Evolutionary conservation across 2,329 filamentous ascomycete species (phyloP).

Genomic region (Colletotrichum lupini): DNA sequence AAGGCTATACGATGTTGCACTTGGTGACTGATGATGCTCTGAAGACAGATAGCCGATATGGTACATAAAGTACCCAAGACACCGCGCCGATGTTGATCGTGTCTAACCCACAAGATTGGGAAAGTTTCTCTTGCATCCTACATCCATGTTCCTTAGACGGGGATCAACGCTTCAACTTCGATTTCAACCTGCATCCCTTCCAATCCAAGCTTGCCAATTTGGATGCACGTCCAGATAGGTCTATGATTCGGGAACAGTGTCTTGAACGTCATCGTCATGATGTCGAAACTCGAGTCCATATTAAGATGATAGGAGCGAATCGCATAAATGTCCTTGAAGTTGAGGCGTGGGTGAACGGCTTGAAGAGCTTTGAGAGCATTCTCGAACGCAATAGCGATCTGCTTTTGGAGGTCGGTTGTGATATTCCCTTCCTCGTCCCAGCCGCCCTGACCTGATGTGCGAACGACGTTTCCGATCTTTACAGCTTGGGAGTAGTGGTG

Average conservation of each 20-base stretch:
- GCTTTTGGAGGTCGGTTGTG: conserved; percentile 42
- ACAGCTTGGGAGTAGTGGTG: conserved; percentile 43
- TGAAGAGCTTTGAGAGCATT: conserved; percentile 41
- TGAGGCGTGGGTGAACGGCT: conserved; percentile 45
- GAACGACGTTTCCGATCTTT: conserved; percentile 40
- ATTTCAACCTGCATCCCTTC: conserved; percentile 68
- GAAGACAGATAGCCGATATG: too few relatives aligned
- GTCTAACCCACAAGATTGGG: too few relatives aligned
- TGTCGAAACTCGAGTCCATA: conserved; percentile 42
- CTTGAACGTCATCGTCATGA: conserved; percentile 58
- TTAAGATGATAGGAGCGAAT: conserved; percentile 41
- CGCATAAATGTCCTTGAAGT: conserved; percentile 42
- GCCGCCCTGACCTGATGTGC: conserved; percentile 42
- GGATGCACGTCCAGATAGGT: conserved; percentile 65
- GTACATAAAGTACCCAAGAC: too few relatives aligned
- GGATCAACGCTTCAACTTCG: conserved; percentile 58
- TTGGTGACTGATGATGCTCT: too few relatives aligned
- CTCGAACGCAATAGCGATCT: conserved; percentile 52
- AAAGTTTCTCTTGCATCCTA: not conserved
- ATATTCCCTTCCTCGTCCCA: conserved; percentile 38
- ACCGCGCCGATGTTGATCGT: too few relatives aligned
- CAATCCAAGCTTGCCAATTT: conserved; percentile 57
- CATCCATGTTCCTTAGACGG: not conserved
- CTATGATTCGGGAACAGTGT: conserved; percentile 63
- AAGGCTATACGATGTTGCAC: too few relatives aligned